Conservation (phyloP, 1,284 basidiomycete genomes). For the Lentinula novae-zelandiae region DNA sequence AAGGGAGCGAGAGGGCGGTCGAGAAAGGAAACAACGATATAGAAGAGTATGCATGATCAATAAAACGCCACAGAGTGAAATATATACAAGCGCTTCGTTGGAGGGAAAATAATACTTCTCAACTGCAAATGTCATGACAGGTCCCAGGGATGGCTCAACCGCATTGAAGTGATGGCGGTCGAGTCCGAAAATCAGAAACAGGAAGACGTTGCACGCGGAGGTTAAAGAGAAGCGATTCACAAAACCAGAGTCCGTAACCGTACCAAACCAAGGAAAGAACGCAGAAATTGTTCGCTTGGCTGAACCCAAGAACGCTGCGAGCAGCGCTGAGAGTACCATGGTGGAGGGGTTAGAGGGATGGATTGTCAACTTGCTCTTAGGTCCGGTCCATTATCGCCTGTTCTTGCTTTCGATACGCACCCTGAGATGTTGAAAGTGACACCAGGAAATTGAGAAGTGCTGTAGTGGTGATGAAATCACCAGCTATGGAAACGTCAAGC, state of each 20-base stretch:
- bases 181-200: constrained; percentile 47
- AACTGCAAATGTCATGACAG: constrained; percentile 12
- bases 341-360: constrained; percentile 38
- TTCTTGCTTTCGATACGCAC: constrained; percentile 49
- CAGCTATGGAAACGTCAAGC: constrained; percentile 8
- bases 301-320: constrained; percentile 8
- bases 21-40: constrained; percentile 26
- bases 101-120: constrained; percentile 27
- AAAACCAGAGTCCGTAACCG: constrained; percentile 13
- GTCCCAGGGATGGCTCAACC: constrained; percentile 32
- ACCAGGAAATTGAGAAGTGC: constrained; percentile 2
- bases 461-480: background rate
- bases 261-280: constrained; percentile 13
- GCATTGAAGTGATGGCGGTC: constrained; percentile 25
- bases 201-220: constrained; percentile 34
- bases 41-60: constrained; percentile 48
- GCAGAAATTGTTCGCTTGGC: constrained; percentile 9
- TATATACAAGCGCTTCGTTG: constrained; percentile 55
- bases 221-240: constrained; percentile 26
- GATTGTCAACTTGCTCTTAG: constrained; percentile 27
- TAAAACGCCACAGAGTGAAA: constrained; percentile 36
- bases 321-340: constrained; percentile 20
- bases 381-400: constrained; percentile 34
- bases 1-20: constrained; percentile 19
- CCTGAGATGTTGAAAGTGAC: constrained; percentile 26